These are phyloP conservation scores for Fusarium sp. DNA, from an alignment of 2,329 filamentous ascomycete species.

Conservation along the genomic window DNA sequence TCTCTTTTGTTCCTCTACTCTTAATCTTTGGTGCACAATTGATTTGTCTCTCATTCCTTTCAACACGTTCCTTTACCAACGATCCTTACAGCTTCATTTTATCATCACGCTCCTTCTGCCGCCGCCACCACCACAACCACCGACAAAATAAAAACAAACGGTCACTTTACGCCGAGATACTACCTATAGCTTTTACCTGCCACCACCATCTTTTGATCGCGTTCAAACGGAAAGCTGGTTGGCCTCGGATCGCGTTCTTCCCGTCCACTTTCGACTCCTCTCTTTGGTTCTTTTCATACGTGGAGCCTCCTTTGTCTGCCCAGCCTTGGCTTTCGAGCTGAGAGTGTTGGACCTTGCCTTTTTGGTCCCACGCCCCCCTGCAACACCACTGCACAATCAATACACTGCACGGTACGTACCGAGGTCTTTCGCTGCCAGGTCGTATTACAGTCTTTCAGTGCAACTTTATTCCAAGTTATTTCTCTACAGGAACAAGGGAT, in stretches of 20 bases:
- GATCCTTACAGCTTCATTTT: conserved; percentile 12
- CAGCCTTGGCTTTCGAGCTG: conserved; percentile 39
- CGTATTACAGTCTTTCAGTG: conserved; percentile 24
- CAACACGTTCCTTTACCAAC: conserved; percentile 20
- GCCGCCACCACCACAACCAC: neutral
- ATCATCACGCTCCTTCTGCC: neutral
- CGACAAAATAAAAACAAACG: neutral
- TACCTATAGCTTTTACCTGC: conserved; percentile 15
- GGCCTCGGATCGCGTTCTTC: conserved; percentile 26
- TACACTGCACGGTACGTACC: conserved; percentile 32
- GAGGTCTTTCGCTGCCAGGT: conserved; percentile 13
- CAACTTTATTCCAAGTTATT: conserved; percentile 20
- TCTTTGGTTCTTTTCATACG: conserved; percentile 23
- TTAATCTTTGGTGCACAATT: conserved; percentile 23
- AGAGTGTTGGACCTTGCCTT: conserved; percentile 21
- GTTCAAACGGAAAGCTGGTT: conserved; percentile 7
- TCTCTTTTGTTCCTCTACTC: conserved; percentile 7
- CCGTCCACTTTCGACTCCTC: conserved; percentile 28
- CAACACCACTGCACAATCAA: neutral
- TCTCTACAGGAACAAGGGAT: conserved; percentile 6
- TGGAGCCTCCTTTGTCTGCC: conserved; percentile 37
- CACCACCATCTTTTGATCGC: conserved; percentile 17
- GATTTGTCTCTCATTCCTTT: conserved; percentile 39
- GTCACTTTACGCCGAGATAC: conserved; percentile 21
- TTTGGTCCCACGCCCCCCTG: conserved; percentile 30